Evolutionary conservation across 805 yeast species (phyloP), one percentile per base, ranked within the genome.

Genomic region (Dipodascopsis tothii): DNA sequence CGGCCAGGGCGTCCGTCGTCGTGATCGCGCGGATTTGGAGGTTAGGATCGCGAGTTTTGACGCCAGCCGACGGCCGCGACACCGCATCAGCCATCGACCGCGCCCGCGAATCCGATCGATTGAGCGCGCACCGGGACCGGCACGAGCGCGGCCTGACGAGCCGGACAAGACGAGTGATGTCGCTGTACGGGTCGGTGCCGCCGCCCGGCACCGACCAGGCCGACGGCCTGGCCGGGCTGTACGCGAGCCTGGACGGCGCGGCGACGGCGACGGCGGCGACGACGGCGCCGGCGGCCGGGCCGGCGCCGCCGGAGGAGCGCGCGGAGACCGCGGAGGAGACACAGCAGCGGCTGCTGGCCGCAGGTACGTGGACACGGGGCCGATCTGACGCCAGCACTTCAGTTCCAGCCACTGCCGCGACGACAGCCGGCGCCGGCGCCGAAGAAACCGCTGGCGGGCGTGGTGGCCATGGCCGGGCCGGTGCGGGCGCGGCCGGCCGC

Each of bases 341-440:
- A 35, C 37, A 43, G 39, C 36, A 34, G 33, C 21, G 35, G 35
- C 21, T 47, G 35, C 16, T 40, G 14, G 22, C 45, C 21, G 45
- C 45, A 14, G 50, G 45, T 45, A 35, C 9, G 35, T 39, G 9
- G 16, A 34, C 11, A 16, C 19, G n/a, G 7, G 11, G 21, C 18
- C 14, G n/a, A 7, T 33, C 18, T 11, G 17, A 14, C 7, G 2
- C 16, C n/a, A 46, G 51, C 51, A 22, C 42, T 46, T 5, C 43
- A 40, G 14, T 46, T 46, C 25, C 51, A 44, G 33, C 51, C 51
- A 3, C 35, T 41, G 6, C 41, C 33, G n/a, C 19, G 36, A 33
- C 19, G 22, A 14, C 7, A 27, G 11, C 14, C 18, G 7, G 21
- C 19, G 11, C 11, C 36, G 21, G 22, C 11, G 9, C 11, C 36